Evolutionary conservation across 768 basidiomycete species (phyloP).

Genomic region (Boletus rufocinnamomeus): DNA sequence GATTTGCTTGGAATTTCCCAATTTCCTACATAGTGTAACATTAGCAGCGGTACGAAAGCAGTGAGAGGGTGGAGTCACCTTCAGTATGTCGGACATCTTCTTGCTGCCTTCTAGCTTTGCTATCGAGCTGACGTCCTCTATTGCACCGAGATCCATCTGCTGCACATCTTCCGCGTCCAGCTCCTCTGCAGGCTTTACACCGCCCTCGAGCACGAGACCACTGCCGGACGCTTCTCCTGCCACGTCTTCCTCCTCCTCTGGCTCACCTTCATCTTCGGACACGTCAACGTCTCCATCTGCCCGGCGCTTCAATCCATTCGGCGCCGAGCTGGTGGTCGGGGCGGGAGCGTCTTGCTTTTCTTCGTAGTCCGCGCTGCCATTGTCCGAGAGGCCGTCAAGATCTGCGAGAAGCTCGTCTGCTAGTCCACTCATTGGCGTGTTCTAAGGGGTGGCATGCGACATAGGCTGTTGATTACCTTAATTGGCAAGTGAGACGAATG

Average conservation of each 20-base stretch:
- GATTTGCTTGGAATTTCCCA: slow-evolving; percentile 78
- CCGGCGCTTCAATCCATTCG: slow-evolving; percentile 61
- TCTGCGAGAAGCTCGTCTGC: slow-evolving; percentile 94
- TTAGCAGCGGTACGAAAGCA: background rate
- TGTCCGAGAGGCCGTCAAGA: slow-evolving; percentile 83
- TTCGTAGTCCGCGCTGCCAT: slow-evolving; percentile 51
- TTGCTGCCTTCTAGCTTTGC: slow-evolving; percentile 89
- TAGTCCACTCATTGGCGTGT: slow-evolving; percentile 64
- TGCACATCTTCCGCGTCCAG: slow-evolving; percentile 93
- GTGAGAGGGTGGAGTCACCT: slow-evolving; percentile 45
- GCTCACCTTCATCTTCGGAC: slow-evolving; percentile 54
- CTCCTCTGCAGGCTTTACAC: slow-evolving; percentile 92
- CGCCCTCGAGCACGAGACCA: slow-evolving; percentile 78
- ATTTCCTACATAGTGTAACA: slow-evolving; percentile 63
- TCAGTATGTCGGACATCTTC: slow-evolving; percentile 83
- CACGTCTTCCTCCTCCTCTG: slow-evolving; percentile 39
- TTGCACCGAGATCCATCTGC: slow-evolving; percentile 83
- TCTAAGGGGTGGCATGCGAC: background rate
- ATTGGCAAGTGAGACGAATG: background rate
- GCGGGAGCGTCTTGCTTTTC: slow-evolving; percentile 38
- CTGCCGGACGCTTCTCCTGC: slow-evolving; percentile 46
- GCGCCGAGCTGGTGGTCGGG: slow-evolving; percentile 16
- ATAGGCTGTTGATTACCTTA: slow-evolving; percentile 3
- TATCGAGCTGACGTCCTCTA: slow-evolving; percentile 86
- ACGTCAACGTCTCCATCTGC: slow-evolving; percentile 55